Conservation (phyloP, 2,329 filamentous ascomycete genomes). For the Neobulgaria alba region DNA sequence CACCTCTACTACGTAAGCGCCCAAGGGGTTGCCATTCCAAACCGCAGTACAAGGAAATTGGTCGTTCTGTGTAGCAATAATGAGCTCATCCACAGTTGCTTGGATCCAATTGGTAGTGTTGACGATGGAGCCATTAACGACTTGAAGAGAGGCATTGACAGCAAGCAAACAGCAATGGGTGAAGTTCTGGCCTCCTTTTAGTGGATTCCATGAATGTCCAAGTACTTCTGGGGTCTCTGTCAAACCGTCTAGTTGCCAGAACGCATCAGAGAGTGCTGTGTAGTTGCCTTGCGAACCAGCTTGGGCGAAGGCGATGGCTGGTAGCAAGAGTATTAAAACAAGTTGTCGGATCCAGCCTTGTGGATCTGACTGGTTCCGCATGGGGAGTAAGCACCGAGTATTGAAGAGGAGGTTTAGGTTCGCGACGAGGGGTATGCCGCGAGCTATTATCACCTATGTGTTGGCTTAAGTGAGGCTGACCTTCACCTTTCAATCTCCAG, state of each 20-base stretch:
- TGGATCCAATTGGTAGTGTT: conserved; percentile 3
- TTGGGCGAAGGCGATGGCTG: neutral
- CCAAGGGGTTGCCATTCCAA: conserved; percentile 8
- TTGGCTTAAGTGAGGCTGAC: too few relatives aligned
- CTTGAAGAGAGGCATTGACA: conserved; percentile 8
- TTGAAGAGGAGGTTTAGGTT: too few relatives aligned
- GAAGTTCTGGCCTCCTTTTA: conserved; percentile 11
- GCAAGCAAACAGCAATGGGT: conserved; percentile 13
- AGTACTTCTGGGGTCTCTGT: neutral
- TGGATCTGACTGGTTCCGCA: too few relatives aligned
- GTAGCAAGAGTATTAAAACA: too few relatives aligned
- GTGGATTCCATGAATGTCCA: neutral
- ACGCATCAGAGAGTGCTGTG: neutral
- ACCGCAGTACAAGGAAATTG: conserved; percentile 14
- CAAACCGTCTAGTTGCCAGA: neutral
- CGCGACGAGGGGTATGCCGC: too few relatives aligned
- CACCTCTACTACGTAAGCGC: conserved; percentile 11
- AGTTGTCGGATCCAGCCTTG: too few relatives aligned
- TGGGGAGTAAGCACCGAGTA: too few relatives aligned
- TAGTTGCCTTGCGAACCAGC: neutral
- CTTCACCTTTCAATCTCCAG: too few relatives aligned
- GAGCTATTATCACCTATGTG: too few relatives aligned
- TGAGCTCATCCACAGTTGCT: conserved; percentile 4
- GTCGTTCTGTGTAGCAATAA: conserved; percentile 3
- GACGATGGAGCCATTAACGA: conserved; percentile 4